Base-by-base conservation (phyloP, 2,329 filamentous ascomycete genomes). In the Elsinoe batatas region DNA sequence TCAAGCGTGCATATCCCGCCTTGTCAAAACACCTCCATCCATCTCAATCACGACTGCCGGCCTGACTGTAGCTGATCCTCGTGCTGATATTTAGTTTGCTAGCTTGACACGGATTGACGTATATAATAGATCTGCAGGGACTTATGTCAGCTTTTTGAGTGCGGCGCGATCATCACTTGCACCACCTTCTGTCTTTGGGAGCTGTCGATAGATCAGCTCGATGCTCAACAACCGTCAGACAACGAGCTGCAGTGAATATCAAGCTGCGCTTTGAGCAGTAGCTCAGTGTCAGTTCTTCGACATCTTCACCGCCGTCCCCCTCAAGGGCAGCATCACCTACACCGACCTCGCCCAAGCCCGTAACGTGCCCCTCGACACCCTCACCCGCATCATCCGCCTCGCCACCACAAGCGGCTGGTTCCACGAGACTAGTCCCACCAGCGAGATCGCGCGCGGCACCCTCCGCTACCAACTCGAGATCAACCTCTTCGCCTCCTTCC, bases 391-490 rank as follows among this genome's bases (percentile, higher is more conserved):
- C 26, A 49, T 49, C 30, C 44, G 44, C 44, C 30, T 32, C 17
- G 44, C 44, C 44, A 49, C 26, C 11, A 49, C 44, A 17, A 49
- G 32, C 44, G 44, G 44, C 12, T 49, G 44, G 44, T 49, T 49
- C 44, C 8, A 15, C 10, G 44, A 49, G n/a, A 3, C 13, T 13
- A 17, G 26, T 13, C 17, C 30, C 20, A 7, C 11, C 26, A 49
- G 44, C 44, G 26, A 49, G 13, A 35, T 49, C 30, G 44, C 44
- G 4, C 44, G 44, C 12, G 44, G 32, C 22, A 22, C 32, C n/a
- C 44, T 49, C 12, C 26, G 44, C 26, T 49, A 33, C 30, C 44
- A 49, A 17, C 44, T 49, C 26, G 44, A 49, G 26, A 35, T 49
- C 44, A 49, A 49, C 30, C 33, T 49, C 30, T 17, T 33, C 17